A percentile compares a stretch with the other conserved stretches of the same genome.
Evolutionary conservation across 257 asterid species (phyloP).

Genomic region (Cynanchum wilfordii): DNA sequence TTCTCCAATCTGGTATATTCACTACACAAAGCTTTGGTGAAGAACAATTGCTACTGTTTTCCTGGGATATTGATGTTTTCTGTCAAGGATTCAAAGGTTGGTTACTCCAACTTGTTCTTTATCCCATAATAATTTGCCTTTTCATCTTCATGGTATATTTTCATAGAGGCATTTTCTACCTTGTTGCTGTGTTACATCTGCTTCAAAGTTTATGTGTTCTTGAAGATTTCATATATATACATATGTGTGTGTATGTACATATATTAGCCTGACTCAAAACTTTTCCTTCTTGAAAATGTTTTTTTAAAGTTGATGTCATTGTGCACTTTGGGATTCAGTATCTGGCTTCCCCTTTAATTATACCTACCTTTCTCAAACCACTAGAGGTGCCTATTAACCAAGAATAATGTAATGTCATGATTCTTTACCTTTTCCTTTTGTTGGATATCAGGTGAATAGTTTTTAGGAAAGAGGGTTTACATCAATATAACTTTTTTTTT

Average conservation of each 20-base stretch:
- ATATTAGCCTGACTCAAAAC: no score
- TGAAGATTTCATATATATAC: not conserved
- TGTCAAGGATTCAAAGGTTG: slow-evolving; percentile 8
- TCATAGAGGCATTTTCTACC: not conserved
- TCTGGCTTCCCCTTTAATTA: not conserved
- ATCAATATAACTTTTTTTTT: not conserved
- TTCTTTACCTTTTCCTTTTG: not conserved
- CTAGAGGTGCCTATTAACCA: not conserved
- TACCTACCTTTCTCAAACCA: not conserved
- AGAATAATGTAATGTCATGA: not conserved
- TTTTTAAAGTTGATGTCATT: not conserved
- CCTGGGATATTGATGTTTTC: not conserved
- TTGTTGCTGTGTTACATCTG: not conserved
- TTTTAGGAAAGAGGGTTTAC: not conserved
- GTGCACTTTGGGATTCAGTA: not conserved
- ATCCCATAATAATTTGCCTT: not conserved
- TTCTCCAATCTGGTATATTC: slow-evolving; percentile 8
- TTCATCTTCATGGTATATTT: not conserved
- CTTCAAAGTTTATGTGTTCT: not conserved
- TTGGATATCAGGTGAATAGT: not conserved
- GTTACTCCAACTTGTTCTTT: not conserved
- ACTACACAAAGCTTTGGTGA: slow-evolving; percentile 8
- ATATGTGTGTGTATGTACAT: no score
- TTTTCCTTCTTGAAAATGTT: not conserved
- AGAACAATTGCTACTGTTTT: slow-evolving; percentile 5